Conservation (phyloP, 495 filamentous ascomycete genomes). For the Aspergillus cristatus region DNA sequence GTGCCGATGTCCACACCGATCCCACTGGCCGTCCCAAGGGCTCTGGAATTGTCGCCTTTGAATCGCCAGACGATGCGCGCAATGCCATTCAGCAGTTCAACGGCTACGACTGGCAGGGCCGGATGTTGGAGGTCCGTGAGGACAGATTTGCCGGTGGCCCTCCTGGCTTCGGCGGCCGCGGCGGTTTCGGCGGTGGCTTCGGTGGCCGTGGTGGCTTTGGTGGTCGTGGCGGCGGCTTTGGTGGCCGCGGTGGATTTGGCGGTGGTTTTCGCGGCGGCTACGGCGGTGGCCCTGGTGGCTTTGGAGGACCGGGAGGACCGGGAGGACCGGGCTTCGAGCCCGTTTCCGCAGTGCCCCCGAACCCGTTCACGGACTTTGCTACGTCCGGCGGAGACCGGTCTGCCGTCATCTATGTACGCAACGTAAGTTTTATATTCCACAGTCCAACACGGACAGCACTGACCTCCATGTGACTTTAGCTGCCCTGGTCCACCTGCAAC, state of each 20-base stretch:
- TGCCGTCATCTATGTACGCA: constrained; percentile 87
- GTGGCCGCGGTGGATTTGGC: constrained; percentile 28
- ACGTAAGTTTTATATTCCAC: constrained; percentile 53
- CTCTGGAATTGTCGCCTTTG: constrained; percentile 94
- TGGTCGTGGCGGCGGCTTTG: constrained; percentile 34
- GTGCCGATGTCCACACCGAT: constrained; percentile 90
- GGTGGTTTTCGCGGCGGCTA: constrained; percentile 47
- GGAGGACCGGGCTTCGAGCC: constrained; percentile 37
- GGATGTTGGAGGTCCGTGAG: constrained; percentile 86
- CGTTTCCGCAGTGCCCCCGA: constrained; percentile 51
- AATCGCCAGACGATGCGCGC: constrained; percentile 85
- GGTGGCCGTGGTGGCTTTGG: constrained; percentile 45
- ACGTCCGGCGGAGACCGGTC: constrained; percentile 79
- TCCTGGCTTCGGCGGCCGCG: constrained; percentile 35
- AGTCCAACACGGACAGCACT: constrained; percentile 1
- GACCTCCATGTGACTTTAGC: constrained; percentile 39
- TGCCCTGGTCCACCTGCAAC: constrained; percentile 98
- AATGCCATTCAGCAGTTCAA: constrained; percentile 97
- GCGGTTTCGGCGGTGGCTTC: constrained; percentile 46
- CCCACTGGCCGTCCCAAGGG: constrained; percentile 90
- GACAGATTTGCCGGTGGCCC: constrained; percentile 79
- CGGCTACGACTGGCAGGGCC: constrained; percentile 97
- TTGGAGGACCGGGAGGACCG: too few species aligned
- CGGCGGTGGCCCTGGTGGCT: constrained; percentile 43
- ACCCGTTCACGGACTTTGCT: constrained; percentile 91